Evolutionary conservation across 2,329 filamentous ascomycete species (phyloP), one percentile per base, ranked within the genome.

Genomic region (Penicillium sp.): DNA sequence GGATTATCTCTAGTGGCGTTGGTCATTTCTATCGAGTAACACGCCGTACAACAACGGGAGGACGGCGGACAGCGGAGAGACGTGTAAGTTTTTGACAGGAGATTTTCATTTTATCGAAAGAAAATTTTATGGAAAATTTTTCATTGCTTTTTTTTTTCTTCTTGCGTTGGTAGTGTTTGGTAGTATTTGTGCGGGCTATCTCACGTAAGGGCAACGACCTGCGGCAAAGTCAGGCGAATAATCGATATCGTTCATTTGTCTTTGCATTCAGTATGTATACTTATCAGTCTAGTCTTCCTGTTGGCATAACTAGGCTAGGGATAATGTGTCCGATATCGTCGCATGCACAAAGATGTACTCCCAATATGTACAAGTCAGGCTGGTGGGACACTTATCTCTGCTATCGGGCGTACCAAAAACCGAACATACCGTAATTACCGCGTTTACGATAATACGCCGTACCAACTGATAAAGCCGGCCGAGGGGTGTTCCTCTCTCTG

Each of bases 21-120:
- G 28, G 42, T 11, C 23, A 33, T 40, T 58, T 58, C 51, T 45
- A 54, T 53, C 51, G 56, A 54, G 56, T 54, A 54, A 54, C 47
- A 45, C 45, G 11, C 9, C 40, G 24, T 24, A 21, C 9, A 20
- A 12, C 40, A 18, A 3, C 40, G 12, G 1, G 35, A 18, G 2
- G 16, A 20, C 16, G 35, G 4, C 1, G n/a, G 16, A 5, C 12
- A 38, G 35, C 35, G 40, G 40, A 21, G 11, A 9, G 40, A 42
- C 8, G 28, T 12, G 28, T 33, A 33, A 33, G 28, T 9, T 9
- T 33, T 33, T 6, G 7, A 33, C 28, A 33, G n/a, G n/a, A n/a
- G n/a, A n/a, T n/a, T 33, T 12, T 3, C 12, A 12, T 11, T 35
- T 35, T 35, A 16, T 35, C 30, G 30, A 35, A n/a, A n/a, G n/a